Evolutionary conservation across 768 basidiomycete species (phyloP).

Genomic region (Lactarius pseudohatsudake): DNA sequence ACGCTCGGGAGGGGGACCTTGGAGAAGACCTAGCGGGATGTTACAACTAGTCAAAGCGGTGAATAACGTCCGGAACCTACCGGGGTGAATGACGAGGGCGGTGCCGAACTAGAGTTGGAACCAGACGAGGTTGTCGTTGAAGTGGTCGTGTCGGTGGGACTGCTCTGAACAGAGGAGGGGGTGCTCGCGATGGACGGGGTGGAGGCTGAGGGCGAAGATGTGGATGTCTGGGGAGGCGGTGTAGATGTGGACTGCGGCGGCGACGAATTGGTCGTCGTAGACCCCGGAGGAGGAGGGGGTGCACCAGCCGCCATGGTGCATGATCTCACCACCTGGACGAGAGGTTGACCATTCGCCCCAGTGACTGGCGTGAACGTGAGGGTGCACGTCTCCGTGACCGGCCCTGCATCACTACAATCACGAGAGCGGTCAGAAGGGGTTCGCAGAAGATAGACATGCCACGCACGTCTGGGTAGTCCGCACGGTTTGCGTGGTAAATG

Average conservation of each 20-base stretch:
- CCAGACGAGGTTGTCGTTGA: constrained; percentile 7
- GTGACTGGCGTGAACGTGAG: constrained; percentile 39
- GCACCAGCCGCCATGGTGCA: constrained; percentile 32
- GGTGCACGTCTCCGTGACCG: constrained; percentile 39
- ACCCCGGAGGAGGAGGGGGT: neutral
- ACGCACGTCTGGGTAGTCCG: constrained; percentile 44
- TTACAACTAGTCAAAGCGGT: neutral
- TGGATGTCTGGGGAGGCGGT: constrained; percentile 2
- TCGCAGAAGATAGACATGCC: neutral
- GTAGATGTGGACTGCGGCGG: constrained; percentile 11
- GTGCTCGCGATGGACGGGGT: too few species aligned
- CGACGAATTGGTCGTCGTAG: neutral
- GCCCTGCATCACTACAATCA: constrained; percentile 31
- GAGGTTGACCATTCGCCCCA: constrained; percentile 33
- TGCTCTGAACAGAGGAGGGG: too few species aligned
- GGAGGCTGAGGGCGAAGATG: neutral
- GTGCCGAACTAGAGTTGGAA: constrained; percentile 8
- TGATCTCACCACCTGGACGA: constrained; percentile 37
- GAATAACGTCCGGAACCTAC: neutral
- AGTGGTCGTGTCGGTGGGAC: constrained; percentile 2
- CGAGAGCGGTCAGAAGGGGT: neutral
- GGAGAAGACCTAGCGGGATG: constrained; percentile 3
- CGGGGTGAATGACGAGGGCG: neutral
- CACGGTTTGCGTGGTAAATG: constrained; percentile 41
- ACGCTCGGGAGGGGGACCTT: neutral